A percentile compares a stretch with the other conserved stretches of the same genome.
Evolutionary conservation across 129 eudicot genomes (phyloP).

Genomic region (Lonicera japonica): DNA sequence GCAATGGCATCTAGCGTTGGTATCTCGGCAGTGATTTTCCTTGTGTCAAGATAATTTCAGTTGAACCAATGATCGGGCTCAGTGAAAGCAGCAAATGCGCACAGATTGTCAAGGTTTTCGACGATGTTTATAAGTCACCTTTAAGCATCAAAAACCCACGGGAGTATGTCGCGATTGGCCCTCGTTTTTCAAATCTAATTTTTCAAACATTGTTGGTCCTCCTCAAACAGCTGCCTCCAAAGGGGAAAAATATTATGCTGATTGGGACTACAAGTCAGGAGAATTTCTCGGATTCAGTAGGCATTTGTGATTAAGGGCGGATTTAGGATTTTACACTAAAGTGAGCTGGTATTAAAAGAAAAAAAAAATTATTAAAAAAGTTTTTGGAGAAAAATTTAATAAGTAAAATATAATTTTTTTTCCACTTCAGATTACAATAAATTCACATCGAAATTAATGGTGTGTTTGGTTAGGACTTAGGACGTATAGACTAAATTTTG

Average conservation of each 20-base stretch:
- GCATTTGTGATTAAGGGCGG: constrained; percentile 68
- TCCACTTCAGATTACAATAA: too few relatives aligned
- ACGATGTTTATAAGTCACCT: too few relatives aligned
- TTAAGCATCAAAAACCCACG: too few relatives aligned
- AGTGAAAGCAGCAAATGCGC: constrained; percentile 97
- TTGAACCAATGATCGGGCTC: constrained; percentile 97
- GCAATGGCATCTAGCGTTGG: constrained; percentile 98
- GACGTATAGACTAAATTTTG: too few relatives aligned
- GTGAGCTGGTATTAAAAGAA: too few relatives aligned
- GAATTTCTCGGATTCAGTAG: constrained; percentile 73
- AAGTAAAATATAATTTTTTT: too few relatives aligned
- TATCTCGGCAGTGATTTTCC: constrained; percentile 93
- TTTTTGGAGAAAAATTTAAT: too few relatives aligned
- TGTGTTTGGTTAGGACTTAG: too few relatives aligned
- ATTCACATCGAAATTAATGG: too few relatives aligned
- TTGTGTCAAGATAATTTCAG: constrained; percentile 93
- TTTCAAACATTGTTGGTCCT: constrained; percentile 97
- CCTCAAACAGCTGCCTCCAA: constrained; percentile 91
- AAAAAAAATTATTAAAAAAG: too few relatives aligned
- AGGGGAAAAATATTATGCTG: constrained; percentile 93
- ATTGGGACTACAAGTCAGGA: constrained; percentile 96
- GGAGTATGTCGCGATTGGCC: constrained; percentile 94
- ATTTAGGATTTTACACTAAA: too few relatives aligned
- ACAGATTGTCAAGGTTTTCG: constrained; percentile 84
- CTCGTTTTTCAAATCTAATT: constrained; percentile 93